Evolutionary conservation across 352 stramenopile species (phyloP), one percentile per base, ranked within the genome.

Genomic region (Phytophthora rubi): DNA sequence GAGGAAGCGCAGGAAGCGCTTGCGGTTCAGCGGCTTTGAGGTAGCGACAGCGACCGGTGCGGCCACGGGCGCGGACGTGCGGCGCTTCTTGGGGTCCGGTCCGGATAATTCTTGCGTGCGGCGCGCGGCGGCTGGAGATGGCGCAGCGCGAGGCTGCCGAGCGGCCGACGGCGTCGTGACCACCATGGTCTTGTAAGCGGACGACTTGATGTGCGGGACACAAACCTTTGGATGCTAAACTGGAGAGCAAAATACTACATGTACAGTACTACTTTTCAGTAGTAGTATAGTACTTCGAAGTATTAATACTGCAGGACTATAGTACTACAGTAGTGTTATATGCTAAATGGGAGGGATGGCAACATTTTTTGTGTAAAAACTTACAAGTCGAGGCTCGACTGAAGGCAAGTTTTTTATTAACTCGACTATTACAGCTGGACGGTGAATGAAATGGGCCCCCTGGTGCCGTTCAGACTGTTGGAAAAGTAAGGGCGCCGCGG

Each of bases 1-100:
- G 45, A 81, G 76, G 70, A 85, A 90, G 49, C 70, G 71, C 64
- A 76, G 73, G 48, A 59, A 75, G n/a, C 65, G 76, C 70, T 82
- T 80, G 35, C 76, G 69, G 32, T 75, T 78, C 42, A 66, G 45
- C 7, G 54, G 33, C 44, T 73, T 68, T 15, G 45, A 9, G 3
- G 16, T 7, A 3, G n/a, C 23, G 18, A 58, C 26, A 35, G 4
- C 15, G 6, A 44, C 47, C 3, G 42, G 42, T 12, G 10, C 13
- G 33, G 33, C 33, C 33, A 12, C 33, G 4, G 33, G 9, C 33
- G 33, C 33, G 13, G 33, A 39, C 8, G 9, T 55, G 53, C 67
- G 59, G 2, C 62, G 61, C 39, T 47, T 65, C 39, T 68, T 73
- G 10, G 37, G 32, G 13, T 73, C 59, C 4, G 59, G 51, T 9